These are phyloP conservation scores for Aspergillus tamarii DNA, from an alignment of 2,329 filamentous ascomycete species.

Conservation along the genomic window DNA sequence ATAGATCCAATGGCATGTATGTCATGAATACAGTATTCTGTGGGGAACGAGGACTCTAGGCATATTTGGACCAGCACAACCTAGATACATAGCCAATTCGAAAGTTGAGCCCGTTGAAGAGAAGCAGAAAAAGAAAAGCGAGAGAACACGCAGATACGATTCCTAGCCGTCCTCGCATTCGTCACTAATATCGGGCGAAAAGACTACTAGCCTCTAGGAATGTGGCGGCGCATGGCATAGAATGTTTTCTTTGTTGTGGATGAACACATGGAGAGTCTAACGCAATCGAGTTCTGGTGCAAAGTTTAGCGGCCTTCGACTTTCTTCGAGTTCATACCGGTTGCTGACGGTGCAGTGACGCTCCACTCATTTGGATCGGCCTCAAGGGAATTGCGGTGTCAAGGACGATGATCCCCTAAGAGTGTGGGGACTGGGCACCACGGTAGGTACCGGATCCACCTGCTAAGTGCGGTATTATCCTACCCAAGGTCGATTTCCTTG, in stretches of 20 bases:
- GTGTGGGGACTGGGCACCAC: neutral
- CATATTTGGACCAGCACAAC: neutral
- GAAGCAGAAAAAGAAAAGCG: neutral
- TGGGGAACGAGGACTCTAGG: neutral
- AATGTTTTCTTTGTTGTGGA: conserved; percentile 6
- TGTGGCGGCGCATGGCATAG: conserved; percentile 3
- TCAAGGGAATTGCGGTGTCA: conserved; percentile 6
- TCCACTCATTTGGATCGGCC: conserved; percentile 1
- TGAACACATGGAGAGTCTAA: conserved; percentile 2
- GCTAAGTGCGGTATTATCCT: neutral
- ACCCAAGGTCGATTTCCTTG: neutral
- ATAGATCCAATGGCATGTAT: neutral
- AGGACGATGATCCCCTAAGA: conserved; percentile 1
- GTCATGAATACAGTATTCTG: neutral
- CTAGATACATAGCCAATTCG: neutral
- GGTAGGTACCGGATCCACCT: conserved; percentile 3
- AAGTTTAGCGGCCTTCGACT: neutral
- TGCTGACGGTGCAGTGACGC: neutral
- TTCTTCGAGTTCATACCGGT: neutral
- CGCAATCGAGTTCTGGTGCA: neutral
- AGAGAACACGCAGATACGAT: neutral
- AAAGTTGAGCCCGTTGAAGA: neutral
- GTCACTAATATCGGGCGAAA: neutral
- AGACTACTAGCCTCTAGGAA: neutral
- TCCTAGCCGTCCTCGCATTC: neutral